Percentiles rank a stretch among this genome's conserved stretches.
Conservation (phyloP, 1,284 basidiomycete species). For the Puccinia horiana region DNA sequence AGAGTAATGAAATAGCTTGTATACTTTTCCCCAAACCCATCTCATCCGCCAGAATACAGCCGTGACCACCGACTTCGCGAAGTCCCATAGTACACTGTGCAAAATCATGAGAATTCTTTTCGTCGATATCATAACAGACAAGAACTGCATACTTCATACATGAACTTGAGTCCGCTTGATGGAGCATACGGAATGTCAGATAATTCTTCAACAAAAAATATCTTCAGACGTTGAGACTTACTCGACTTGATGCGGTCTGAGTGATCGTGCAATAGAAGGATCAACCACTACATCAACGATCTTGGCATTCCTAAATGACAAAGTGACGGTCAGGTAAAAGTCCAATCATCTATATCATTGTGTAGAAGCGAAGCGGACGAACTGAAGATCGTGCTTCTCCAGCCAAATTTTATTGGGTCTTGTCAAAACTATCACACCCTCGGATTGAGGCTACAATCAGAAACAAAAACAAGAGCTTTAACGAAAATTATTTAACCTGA, state of each 20-base stretch:
- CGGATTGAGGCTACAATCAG: slow-evolving; percentile 66
- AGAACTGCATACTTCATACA: slow-evolving; percentile 69
- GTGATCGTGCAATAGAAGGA: slow-evolving; percentile 72
- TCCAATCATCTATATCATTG: slow-evolving; percentile 51
- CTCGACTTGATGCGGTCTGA: slow-evolving; percentile 91
- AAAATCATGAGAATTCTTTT: neutral
- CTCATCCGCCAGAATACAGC: slow-evolving; percentile 95
- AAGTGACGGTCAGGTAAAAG: slow-evolving; percentile 44
- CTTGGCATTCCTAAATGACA: slow-evolving; percentile 55
- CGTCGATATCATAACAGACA: neutral
- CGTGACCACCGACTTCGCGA: slow-evolving; percentile 75
- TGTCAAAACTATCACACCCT: slow-evolving; percentile 83
- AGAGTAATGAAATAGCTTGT: slow-evolving; percentile 80
- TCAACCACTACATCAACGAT: slow-evolving; percentile 90
- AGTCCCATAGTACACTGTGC: slow-evolving; percentile 82
- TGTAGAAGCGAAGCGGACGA: slow-evolving; percentile 55
- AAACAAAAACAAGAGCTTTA: neutral
- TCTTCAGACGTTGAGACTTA: slow-evolving; percentile 58
- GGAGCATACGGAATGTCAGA: slow-evolving; percentile 2
- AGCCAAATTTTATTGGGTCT: slow-evolving; percentile 72
- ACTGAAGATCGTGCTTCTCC: slow-evolving; percentile 66
- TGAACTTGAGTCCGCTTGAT: slow-evolving; percentile 65
- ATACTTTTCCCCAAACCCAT: slow-evolving; percentile 85
- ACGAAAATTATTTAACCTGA: neutral
- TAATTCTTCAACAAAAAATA: slow-evolving; percentile 24